Evolutionary conservation across 345 rosid genomes (phyloP), one percentile per base, ranked within the genome.

Genomic region (Brassica juncea): DNA sequence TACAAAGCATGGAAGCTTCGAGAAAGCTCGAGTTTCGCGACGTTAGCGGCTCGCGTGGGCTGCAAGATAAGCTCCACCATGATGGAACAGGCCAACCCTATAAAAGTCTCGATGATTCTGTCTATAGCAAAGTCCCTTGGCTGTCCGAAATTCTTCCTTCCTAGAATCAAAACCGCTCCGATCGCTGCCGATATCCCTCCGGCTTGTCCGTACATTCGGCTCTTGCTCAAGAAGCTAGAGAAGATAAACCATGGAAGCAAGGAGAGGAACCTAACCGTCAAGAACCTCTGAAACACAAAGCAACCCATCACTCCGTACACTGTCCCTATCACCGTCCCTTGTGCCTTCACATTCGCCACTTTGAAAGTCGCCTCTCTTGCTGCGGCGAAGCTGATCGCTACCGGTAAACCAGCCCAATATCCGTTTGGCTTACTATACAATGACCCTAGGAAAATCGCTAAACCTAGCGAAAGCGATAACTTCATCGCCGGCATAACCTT

Each of bases 191-290:
- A 91, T 31, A 91, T 79, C 1, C 97, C 97, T 15, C 97, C 99
- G 1, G 97, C 99, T 54, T 84, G 94, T 30, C 97, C 93, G 42
- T 92, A 94, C 89, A 92, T 90, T 60, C 75, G 66, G 77, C 97
- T 92, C 15, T 80, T 88, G 81, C 90, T 68, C 25, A 94, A 77
- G 59, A 92, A 91, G 77, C 88, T 85, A 12, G 91, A 72, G 76
- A 92, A 82, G 60, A 94, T 54, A 85, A 94, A 89, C 99, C 97
- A 92, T 9, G 99, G 99, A 73, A 94, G 85, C 12, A 94, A 86
- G 55, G 92, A 90, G 1, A 94, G 49, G 72, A 94, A 87, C 86
- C 97, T 87, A 28, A 92, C 16, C 0, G 92, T 76, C 82, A 92
- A 75, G 81, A 83, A 87, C 79, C 86, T 87, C 65, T 88, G 85